phyloP scores from a whole-genome alignment of 768 basidiomycete genomes.

The Vishniacozyma victoriae region DNA sequence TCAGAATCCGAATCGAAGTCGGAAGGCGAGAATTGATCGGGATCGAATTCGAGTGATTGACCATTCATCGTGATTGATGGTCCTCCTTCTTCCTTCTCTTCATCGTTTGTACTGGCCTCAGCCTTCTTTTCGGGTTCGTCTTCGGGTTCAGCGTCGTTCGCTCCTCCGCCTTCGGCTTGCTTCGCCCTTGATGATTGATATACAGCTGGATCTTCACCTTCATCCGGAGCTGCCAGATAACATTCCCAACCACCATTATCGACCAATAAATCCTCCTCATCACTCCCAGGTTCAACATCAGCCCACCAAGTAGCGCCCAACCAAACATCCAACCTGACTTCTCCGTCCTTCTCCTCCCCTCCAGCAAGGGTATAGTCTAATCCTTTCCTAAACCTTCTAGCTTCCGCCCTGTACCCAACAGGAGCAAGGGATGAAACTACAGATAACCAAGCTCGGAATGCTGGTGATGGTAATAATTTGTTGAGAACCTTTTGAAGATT shows the following conservation, averaged over 20 bases:
- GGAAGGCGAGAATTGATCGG: conserved; percentile 42
- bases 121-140: conserved; percentile 12
- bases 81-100: conserved; percentile 3
- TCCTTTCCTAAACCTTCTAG: conserved; percentile 82
- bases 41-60: conserved; percentile 44
- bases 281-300: conserved; percentile 30
- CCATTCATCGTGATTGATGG: conserved; percentile 37
- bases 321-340: conserved; percentile 76
- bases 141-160: conserved; percentile 8
- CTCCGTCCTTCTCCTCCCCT: conserved; percentile 52
- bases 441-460: conserved; percentile 88
- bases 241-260: conserved; percentile 90
- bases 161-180: conserved; percentile 15
- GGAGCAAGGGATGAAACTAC: conserved; percentile 68
- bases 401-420: conserved; percentile 66
- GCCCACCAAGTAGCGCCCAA: conserved; percentile 71
- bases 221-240: conserved; percentile 91
- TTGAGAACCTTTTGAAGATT: conserved; percentile 66
- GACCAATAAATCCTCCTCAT: conserved; percentile 40
- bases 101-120: background rate
- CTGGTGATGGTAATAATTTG: conserved; percentile 66
- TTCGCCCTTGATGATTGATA: conserved; percentile 64
- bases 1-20: conserved; percentile 47
- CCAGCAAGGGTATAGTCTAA: conserved; percentile 89
- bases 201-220: conserved; percentile 90